A percentile compares a stretch with the other conserved stretches of the same genome.
Conservation (phyloP, 2,329 filamentous ascomycete species). For the Sclerotinia trifoliorum region DNA sequence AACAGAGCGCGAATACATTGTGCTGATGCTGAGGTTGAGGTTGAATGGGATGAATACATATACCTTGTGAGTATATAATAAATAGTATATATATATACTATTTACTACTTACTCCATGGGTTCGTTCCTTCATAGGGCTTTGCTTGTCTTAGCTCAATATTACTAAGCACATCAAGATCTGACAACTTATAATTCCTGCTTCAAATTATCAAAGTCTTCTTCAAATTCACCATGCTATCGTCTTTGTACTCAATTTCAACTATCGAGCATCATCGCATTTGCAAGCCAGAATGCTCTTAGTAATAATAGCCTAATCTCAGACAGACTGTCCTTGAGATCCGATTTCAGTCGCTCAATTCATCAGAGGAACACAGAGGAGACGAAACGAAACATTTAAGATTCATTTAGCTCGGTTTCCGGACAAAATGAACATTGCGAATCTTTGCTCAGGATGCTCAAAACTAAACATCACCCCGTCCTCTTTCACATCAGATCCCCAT, state of each 20-base stretch:
- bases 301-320: not conserved
- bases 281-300: not conserved
- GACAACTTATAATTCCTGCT: not conserved
- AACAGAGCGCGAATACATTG: no score
- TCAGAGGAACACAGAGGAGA: not conserved
- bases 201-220: not conserved
- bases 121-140: no score
- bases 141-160: not conserved
- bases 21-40: no score
- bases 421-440: not conserved
- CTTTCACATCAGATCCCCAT: slow-evolving; percentile 6
- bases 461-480: not conserved
- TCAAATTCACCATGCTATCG: no score
- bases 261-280: not conserved
- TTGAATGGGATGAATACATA: no score
- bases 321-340: not conserved
- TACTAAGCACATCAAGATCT: not conserved
- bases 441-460: not conserved
- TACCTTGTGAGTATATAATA: no score
- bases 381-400: no score
- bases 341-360: not conserved
- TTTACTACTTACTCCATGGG: no score
- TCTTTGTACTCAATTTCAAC: no score
- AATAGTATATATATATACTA: no score
- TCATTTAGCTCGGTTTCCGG: not conserved